Conservation (phyloP, 169 alveolate species). For the Theileria sp. region DNA sequence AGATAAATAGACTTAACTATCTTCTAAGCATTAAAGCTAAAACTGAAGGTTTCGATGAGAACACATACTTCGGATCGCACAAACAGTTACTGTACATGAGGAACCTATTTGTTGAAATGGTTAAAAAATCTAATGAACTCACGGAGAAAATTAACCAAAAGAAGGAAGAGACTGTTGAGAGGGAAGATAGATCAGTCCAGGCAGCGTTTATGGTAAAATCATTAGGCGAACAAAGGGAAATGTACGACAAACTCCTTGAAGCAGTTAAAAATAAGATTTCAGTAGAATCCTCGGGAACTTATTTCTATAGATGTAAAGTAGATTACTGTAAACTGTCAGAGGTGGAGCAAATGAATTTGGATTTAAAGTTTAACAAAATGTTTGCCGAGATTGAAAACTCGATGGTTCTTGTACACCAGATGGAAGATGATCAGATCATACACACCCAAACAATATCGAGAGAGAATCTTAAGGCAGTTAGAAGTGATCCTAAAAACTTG, state of each 20-base stretch:
- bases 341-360: neutral
- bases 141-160: constrained; percentile 6
- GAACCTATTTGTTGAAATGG: constrained; percentile 30
- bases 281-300: neutral
- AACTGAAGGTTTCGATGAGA: constrained; percentile 15
- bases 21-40: constrained; percentile 18
- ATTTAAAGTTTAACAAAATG: neutral
- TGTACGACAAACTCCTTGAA: constrained; percentile 59
- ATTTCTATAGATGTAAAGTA: constrained; percentile 12
- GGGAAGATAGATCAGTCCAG: constrained; percentile 45
- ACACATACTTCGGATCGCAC: constrained; percentile 39
- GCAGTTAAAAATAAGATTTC: constrained; percentile 20
- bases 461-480: neutral
- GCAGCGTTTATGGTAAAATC: constrained; percentile 46
- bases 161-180: constrained; percentile 1
- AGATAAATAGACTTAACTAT: constrained; percentile 42
- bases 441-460: neutral
- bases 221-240: constrained; percentile 49
- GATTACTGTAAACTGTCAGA: constrained; percentile 4
- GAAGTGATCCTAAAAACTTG: constrained; percentile 17
- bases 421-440: constrained; percentile 13
- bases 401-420: constrained; percentile 8
- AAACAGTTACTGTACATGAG: constrained; percentile 46
- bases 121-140: constrained; percentile 26
- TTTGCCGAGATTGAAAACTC: constrained; percentile 9